These are phyloP conservation scores for Phytophthora pseudosyringae DNA, from an alignment of 352 stramenopile genomes.

Conservation along the genomic window DNA sequence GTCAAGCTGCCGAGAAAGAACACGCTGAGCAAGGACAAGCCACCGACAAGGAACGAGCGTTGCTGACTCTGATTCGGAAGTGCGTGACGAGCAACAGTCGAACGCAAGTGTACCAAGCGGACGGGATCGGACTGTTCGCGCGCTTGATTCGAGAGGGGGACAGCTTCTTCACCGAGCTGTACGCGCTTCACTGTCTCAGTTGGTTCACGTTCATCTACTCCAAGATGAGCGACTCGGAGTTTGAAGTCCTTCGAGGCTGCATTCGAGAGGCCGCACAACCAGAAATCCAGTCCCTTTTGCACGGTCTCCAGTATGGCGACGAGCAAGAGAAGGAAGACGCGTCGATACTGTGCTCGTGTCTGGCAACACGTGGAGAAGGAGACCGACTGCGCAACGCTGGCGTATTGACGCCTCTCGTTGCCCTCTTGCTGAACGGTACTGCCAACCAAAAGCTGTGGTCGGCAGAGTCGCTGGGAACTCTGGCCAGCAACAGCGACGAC, in stretches of 20 bases:
- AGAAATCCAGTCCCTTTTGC: constrained; percentile 16
- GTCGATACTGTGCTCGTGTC: constrained; percentile 4
- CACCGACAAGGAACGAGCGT: constrained; percentile 4
- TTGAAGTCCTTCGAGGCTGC: constrained; percentile 12
- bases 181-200: constrained; percentile 27
- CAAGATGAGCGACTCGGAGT: constrained; percentile 16
- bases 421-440: constrained; percentile 2
- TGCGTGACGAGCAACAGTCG: constrained; percentile 4
- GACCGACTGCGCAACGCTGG: constrained; percentile 13
- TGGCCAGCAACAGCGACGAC: constrained; percentile 24
- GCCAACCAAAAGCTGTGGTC: constrained; percentile 28
- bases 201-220: constrained; percentile 36
- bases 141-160: background rate
- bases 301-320: constrained; percentile 13
- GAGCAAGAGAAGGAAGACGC: constrained; percentile 17
- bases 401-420: constrained; percentile 14
- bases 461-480: constrained; percentile 9
- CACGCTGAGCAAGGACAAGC: too few relatives aligned
- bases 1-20: background rate
- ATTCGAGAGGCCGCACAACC: constrained; percentile 12
- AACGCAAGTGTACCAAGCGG: constrained; percentile 6
- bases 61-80: background rate
- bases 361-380: constrained; percentile 17
- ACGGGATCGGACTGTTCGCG: background rate
- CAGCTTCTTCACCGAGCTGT: constrained; percentile 15